Evolutionary conservation across 495 filamentous ascomycete genomes (phyloP), one percentile per base, ranked within the genome.

Genomic region (Cercophora samala): DNA sequence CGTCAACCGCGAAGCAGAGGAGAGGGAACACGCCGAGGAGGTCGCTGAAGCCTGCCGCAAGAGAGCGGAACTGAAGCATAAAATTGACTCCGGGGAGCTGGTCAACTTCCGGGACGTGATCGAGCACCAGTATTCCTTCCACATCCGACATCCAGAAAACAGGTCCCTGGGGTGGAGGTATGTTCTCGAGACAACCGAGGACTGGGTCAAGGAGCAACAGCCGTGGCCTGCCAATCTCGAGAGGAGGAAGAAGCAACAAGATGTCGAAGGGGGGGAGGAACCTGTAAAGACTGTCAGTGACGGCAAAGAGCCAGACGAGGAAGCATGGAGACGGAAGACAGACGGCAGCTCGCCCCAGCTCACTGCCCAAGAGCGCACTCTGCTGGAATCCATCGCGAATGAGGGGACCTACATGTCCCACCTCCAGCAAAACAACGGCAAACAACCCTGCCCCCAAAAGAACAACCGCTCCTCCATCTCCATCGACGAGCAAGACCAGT

Each of bases 81-180:
- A 22, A 6, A 32, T 58, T 5, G 17, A 62, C 26, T 24, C 19
- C 8, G 65, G 65, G 21, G 37, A 62, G 0, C 37, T 68, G 25
- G 68, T 70, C 62, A 70, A 70, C 25, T 70, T 70, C 42, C 53
- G 68, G 3, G 68, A 70, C n/a, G 5, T 70, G 22, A 70, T 70
- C 15, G 26, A 64, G 58, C 23, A 55, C 15, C 68, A 70, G 19
- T 21, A 24, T 1, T 29, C 54, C 25, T 62, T 70, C 5, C 65
- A 70, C 22, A 21, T 70, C 9, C 58, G 59, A 11, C 58, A 70
- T 29, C 68, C 64, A 8, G 56, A 62, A n/a, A 62, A 70, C 23
- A 59, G 68, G 5, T 64, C 68, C 42, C 22, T 70, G 1, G 68
- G 68, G 1, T 70, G 68, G 68, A 60, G 68, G 5, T 70, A 70